Evolutionary conservation across 148 eudicot species (phyloP), one percentile per base, ranked within the genome.

Genomic region (Rhododendron mucronatum): DNA sequence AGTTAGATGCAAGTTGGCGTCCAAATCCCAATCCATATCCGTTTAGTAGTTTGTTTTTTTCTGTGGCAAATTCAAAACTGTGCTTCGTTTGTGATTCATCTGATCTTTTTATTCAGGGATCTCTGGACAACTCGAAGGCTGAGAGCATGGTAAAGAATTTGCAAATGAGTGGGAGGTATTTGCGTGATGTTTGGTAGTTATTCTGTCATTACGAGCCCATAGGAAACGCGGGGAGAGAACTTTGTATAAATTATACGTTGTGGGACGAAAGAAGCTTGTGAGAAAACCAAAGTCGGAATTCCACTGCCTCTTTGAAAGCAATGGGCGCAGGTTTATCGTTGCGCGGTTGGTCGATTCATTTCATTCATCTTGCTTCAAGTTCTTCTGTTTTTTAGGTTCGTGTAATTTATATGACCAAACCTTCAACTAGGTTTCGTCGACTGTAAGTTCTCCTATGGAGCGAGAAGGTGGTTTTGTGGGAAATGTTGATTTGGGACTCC

Each of bases 171-270:
- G 96, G 95, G 78, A 91, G 99, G 87, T 96, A 96, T 79, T 83
- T 96, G 90, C 98, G 99, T 30, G 99, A 96, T 69, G 97, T 95
- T 20, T 96, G 99, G 99, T 96, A 74, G 88, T 85, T 33, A 41
- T 39, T 81, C 65, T 35, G 59, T 33, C 16, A 53, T 81, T 50
- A 11, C 0, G 2, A 55, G 4, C 80, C 51, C 51, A 3, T 76
- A 3, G 33, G 50, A 50, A 37, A 59, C 5, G 23, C 7, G 39
- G 48, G 28, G 26, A 71, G 35, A 35, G 65, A 84, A 80, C 2
- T 35, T 16, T 41, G 47, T 44, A 3, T 35, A 80, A 26, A 57
- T 67, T 71, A 45, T 81, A 81, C 33, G 16, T 80, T 4, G 12
- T 7, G 77, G 75, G 78, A 67, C 37, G 21, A 76, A 75, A 47